These are phyloP conservation scores for Claviceps purpurea DNA, from an alignment of 2,329 filamentous ascomycete species.

Conservation along the genomic window DNA sequence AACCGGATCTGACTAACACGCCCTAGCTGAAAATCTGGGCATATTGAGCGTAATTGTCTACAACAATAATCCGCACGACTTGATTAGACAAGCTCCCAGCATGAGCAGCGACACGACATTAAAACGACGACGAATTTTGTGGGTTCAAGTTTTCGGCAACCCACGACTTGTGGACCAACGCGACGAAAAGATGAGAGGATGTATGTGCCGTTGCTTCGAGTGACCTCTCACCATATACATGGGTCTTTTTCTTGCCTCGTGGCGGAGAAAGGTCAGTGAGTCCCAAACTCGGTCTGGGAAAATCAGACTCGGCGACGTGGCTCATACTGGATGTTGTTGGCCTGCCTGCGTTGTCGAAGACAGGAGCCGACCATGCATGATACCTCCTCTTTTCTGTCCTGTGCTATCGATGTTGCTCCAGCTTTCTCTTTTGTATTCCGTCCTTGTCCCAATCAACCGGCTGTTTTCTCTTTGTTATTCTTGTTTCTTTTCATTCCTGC, in stretches of 20 bases:
- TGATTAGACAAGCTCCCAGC: conserved; percentile 17
- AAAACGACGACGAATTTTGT: conserved; percentile 16
- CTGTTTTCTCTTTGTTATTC: conserved; percentile 9
- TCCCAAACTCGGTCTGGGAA: not conserved
- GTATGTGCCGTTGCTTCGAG: too few species aligned
- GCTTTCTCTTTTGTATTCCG: conserved; percentile 5
- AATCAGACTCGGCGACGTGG: conserved; percentile 8
- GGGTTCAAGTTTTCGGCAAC: conserved; percentile 15
- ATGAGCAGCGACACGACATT: conserved; percentile 17
- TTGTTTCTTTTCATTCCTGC: conserved; percentile 1
- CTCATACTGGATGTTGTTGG: conserved; percentile 8
- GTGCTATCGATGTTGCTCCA: conserved; percentile 8
- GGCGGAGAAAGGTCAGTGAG: not conserved
- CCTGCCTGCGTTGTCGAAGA: conserved; percentile 14
- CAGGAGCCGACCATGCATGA: conserved; percentile 19
- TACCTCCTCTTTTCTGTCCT: conserved; percentile 19
- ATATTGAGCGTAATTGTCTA: conserved; percentile 38
- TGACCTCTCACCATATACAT: conserved; percentile 5
- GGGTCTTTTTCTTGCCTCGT: not conserved
- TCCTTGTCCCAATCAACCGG: not conserved
- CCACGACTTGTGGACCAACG: conserved; percentile 14
- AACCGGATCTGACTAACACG: conserved; percentile 4
- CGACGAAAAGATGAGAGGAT: too few species aligned
- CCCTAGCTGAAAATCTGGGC: conserved; percentile 75
- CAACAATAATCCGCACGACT: conserved; percentile 12